These are phyloP conservation scores for Tausonia pullulans DNA, from an alignment of 1,284 basidiomycete genomes.

Conservation along the genomic window DNA sequence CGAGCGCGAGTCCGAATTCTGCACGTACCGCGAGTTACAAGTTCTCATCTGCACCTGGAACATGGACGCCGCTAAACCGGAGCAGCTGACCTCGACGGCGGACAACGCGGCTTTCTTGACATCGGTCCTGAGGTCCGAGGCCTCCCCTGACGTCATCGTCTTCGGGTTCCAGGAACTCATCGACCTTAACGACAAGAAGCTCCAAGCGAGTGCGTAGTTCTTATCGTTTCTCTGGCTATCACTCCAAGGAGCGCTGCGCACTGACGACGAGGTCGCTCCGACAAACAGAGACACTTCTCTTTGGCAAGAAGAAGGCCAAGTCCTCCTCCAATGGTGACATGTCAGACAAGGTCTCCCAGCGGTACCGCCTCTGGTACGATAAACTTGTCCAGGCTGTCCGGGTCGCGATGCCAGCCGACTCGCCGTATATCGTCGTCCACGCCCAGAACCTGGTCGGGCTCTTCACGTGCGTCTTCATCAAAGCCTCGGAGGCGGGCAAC, in stretches of 20 bases:
- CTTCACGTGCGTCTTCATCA: conserved; percentile 75
- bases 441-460: conserved; percentile 85
- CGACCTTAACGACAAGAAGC: conserved; percentile 79
- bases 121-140: conserved; percentile 55
- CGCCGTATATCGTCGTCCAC: conserved; percentile 64
- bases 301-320: conserved; percentile 57
- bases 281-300: conserved; percentile 54
- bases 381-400: conserved; percentile 61
- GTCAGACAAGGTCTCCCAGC: conserved; percentile 65
- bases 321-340: conserved; percentile 39
- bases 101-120: conserved; percentile 63
- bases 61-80: conserved; percentile 75
- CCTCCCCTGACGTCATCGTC: conserved; percentile 73
- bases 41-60: conserved; percentile 89
- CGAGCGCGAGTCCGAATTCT: conserved; percentile 64
- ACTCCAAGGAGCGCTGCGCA: background rate
- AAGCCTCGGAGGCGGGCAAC: conserved; percentile 31
- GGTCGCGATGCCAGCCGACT: conserved; percentile 52
- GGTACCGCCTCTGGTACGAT: conserved; percentile 82
- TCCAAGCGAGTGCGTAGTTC: conserved; percentile 57
- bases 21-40: conserved; percentile 63
- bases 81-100: conserved; percentile 48
- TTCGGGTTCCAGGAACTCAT: conserved; percentile 96
- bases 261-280: background rate
- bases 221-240: conserved; percentile 1